Base-by-base conservation (phyloP, 352 stramenopile species). In the Phytophthora citrophthora region DNA sequence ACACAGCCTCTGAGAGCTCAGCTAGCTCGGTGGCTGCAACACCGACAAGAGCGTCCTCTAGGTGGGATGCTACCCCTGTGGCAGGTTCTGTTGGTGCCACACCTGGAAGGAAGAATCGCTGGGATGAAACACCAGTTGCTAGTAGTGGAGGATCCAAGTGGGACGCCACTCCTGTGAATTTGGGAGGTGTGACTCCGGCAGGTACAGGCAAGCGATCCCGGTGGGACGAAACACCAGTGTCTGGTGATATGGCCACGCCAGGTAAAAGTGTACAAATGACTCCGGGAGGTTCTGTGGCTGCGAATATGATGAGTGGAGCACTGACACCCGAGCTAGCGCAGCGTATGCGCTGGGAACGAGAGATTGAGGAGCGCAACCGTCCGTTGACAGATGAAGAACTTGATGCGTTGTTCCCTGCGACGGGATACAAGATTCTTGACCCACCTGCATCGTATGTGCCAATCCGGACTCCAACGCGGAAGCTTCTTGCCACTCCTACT, bases 331-430 rank as follows among this genome's bases (percentile, higher is more conserved):
- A 99, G 72, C 64, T 98, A 43, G 82, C 90, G 11, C 97, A 99
- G 72, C 89, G 91, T 12, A 68, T 99, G 64, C 88, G 93, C 10
- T 97, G 97, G 71, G 96, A 99, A 78, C 83, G 87, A 23, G 97
- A 99, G 83, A 98, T 99, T 76, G 95, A 99, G 61, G 95, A 98
- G 47, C 83, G 97, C 11, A 99, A 99, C 69, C 88, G 96, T 12
- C 96, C 95, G 10, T 84, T 99, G 64, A 95, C 81, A 1, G 96
- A 99, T 69, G 95, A 98, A 32, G 97, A 99, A 27, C 85, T 99
- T 9, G 97, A 99, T 73, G 90, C 90, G 11, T 96, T 99, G 74
- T 97, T 99, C 53, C 97, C 98, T 13, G 80, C 77, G 2, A 97
- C 94, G 13, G 93, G 93, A 12, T 99, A 99, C 73, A 94, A 93